Conservation (phyloP, 2,329 filamentous ascomycete species). For the Aspergillus candidus region DNA sequence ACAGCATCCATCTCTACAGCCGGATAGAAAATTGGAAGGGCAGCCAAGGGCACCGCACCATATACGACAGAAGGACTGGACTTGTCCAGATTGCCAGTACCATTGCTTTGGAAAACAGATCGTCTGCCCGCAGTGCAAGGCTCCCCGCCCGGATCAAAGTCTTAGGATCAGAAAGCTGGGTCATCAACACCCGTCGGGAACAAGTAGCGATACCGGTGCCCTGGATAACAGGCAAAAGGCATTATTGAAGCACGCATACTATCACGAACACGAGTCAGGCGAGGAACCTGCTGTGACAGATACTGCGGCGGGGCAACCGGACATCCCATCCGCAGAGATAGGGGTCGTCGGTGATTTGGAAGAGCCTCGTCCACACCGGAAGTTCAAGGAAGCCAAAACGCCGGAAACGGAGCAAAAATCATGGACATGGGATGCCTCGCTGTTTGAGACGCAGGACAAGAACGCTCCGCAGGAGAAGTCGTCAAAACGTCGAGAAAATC, state of each 20-base stretch:
- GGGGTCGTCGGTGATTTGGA: too few relatives aligned
- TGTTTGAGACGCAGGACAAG: conserved; percentile 14
- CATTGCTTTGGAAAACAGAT: conserved; percentile 15
- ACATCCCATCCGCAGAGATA: too few relatives aligned
- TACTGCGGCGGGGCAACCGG: too few relatives aligned
- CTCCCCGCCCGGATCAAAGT: conserved; percentile 17
- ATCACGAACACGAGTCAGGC: neutral
- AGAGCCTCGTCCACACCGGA: neutral
- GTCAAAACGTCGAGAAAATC: conserved; percentile 19
- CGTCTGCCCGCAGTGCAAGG: conserved; percentile 25
- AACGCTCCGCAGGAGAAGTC: conserved; percentile 13
- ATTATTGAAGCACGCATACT: conserved; percentile 4
- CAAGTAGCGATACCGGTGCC: neutral
- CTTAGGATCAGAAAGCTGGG: conserved; percentile 18
- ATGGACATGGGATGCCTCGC: conserved; percentile 29
- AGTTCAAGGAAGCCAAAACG: conserved; percentile 1
- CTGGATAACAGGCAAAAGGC: conserved; percentile 2
- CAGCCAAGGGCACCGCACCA: conserved; percentile 1
- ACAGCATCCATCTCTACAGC: conserved; percentile 6
- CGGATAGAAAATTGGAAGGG: conserved; percentile 8
- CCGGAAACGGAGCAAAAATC: conserved; percentile 5
- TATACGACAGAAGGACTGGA: conserved; percentile 19
- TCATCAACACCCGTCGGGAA: conserved; percentile 15
- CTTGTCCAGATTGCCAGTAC: conserved; percentile 21
- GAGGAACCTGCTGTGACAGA: too few relatives aligned